A percentile compares a stretch with the other conserved stretches of the same genome.
Evolutionary conservation across 192 early-diverging fungal species (phyloP).

Genomic region (Mortierella alpina): DNA sequence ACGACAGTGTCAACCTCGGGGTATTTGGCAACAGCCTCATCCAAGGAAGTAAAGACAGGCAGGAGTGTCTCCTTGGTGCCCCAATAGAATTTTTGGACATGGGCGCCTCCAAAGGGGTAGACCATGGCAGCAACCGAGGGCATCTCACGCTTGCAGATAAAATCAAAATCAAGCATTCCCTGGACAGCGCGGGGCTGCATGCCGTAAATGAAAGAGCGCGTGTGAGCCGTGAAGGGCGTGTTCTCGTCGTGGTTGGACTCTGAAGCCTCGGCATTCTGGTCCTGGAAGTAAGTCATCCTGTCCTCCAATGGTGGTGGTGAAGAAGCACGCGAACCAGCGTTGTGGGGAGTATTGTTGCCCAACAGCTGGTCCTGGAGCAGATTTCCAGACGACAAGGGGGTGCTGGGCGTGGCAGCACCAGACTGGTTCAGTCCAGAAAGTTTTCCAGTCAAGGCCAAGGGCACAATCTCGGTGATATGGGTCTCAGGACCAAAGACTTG

Average conservation of each 20-base stretch:
- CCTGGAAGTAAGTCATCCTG: constrained; percentile 62
- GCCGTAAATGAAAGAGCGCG: constrained; percentile 95
- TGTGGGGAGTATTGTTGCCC: constrained; percentile 53
- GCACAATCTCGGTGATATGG: constrained; percentile 98
- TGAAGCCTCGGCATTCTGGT: constrained; percentile 28
- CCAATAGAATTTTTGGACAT: constrained; percentile 99
- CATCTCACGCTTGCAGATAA: constrained; percentile 92
- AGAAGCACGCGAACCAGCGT: constrained; percentile 48
- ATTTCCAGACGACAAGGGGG: constrained; percentile 66
- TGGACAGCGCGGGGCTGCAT: constrained; percentile 99
- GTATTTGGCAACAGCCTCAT: constrained; percentile 86
- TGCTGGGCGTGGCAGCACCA: constrained; percentile 48
- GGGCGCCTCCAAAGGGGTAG: constrained; percentile 98
- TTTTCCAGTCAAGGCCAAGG: constrained; percentile 85
- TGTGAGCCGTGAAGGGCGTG: constrained; percentile 81
- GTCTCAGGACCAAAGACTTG: constrained; percentile 97
- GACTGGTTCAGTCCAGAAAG: constrained; percentile 60
- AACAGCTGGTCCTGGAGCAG: constrained; percentile 69
- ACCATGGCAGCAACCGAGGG: constrained; percentile 99
- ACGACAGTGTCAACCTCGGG: constrained; percentile 95
- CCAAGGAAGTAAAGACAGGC: constrained; percentile 90
- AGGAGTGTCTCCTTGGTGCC: constrained; percentile 97
- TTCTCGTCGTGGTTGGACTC: constrained; percentile 65
- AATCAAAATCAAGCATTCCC: constrained; percentile 99
- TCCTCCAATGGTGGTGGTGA: constrained; percentile 59